A percentile compares a stretch with the other conserved stretches of the same genome.
Conservation (phyloP, 2,329 filamentous ascomycete genomes). For the Dactylonectria macrodidyma region DNA sequence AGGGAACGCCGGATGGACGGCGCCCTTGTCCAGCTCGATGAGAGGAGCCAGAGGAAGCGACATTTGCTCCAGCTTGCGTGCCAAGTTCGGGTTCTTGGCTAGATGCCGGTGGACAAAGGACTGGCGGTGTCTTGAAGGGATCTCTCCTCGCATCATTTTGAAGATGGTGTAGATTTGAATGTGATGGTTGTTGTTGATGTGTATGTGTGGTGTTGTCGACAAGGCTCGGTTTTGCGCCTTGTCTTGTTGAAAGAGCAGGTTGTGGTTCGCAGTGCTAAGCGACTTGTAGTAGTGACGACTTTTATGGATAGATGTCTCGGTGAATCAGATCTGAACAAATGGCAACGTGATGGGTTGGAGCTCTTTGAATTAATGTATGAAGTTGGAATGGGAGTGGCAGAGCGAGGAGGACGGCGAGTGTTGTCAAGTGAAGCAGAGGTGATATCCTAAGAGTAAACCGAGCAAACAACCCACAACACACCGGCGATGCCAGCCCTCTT, state of each 20-base stretch:
- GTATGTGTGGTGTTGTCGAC: slow-evolving; percentile 4
- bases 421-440: neutral
- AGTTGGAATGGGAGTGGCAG: slow-evolving; percentile 1
- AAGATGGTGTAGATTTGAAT: slow-evolving; percentile 19
- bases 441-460: slow-evolving; percentile 34
- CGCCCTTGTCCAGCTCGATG: slow-evolving; percentile 73
- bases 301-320: neutral
- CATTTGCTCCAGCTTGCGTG: slow-evolving; percentile 76
- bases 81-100: slow-evolving; percentile 66
- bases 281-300: neutral
- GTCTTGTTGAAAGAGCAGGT: neutral
- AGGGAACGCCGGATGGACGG: slow-evolving; percentile 77
- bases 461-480: slow-evolving; percentile 15
- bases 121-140: slow-evolving; percentile 52
- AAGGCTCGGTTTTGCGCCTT: slow-evolving; percentile 5
- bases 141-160: slow-evolving; percentile 54
- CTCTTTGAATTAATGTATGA: neutral
- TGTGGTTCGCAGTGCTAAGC: neutral
- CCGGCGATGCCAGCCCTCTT: slow-evolving; percentile 37
- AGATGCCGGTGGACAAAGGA: slow-evolving; percentile 51
- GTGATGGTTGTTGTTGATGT: slow-evolving; percentile 4
- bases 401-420: slow-evolving; percentile 14
- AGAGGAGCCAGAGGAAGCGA: slow-evolving; percentile 76
- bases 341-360: neutral
- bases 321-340: neutral